Base-by-base conservation (phyloP, 495 filamentous ascomycete species). In the Eremomyces bilateralis region DNA sequence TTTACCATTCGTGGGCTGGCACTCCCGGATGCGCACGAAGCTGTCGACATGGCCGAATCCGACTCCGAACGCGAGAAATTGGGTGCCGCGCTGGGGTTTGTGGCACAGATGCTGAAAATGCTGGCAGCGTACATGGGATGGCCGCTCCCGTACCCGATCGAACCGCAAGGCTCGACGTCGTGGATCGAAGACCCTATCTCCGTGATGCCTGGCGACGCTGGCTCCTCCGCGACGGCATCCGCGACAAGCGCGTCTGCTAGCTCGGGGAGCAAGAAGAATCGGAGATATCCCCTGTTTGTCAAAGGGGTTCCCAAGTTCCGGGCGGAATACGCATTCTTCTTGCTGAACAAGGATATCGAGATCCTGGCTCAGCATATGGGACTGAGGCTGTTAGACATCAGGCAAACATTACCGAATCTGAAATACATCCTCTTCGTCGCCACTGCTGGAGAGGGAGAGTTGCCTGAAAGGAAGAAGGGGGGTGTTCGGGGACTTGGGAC, bases 341-440 rank as follows among this genome's bases (percentile, higher is more conserved):
- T 95, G 8, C 60, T 97, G 3, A 94, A 95, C 54, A 85, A 93
- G 47, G 63, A 94, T 45, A 80, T 97, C 30, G 85, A 97, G 54
- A 64, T 78, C 27, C 60, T 97, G 20, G 77, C 82, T 41, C 67
- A 62, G 37, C 60, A 65, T n/a, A 68, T 76, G 37, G 78, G 75
- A 0, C 50, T 93, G 2, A 67, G 71, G 29, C 67, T 82, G 6
- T 62, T 91, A 25, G 88, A 97, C 51, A 76, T 92, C 11, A 63
- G 88, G 0, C 79, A 92, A 39, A 95, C 85, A 2, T 59, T 94
- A 12, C 80, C 82, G 24, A 97, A 97, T 45, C 54, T 95, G 15
- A 91, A 91, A 53, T 92, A 90, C 40, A 54, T 94, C n/a, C 58
- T 93, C 2, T 90, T 80, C 41, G 73, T 91, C 3, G 71, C 81